Base-by-base conservation (phyloP, 169 alveolate genomes). In the Sarcocystis neurona region DNA sequence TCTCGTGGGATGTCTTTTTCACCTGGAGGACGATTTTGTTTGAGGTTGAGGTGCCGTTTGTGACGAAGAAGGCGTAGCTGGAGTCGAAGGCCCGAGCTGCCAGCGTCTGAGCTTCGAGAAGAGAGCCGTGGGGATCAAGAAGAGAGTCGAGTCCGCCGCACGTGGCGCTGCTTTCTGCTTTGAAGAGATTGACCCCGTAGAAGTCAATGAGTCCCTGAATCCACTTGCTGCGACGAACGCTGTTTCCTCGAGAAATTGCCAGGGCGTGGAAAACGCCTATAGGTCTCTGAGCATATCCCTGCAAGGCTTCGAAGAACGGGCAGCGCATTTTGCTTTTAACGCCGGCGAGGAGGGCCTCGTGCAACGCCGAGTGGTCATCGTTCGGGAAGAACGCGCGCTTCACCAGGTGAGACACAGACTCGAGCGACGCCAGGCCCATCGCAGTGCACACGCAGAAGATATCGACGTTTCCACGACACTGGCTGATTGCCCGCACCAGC, bases 181-280 rank as follows among this genome's bases (percentile, higher is more conserved):
- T 93, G 90, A 93, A 93, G 20, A 93, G 87, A 70, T 90, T 90
- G 44, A 92, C 89, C 41, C 95, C 95, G 84, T 93, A 93, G 79
- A 93, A 93, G 82, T 92, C 94, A 43, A 90, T 84, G n/a, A 93
- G 48, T 6, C 85, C 84, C 39, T 91, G 94, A 43, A 91, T 89
- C 95, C 95, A 93, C 60, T 91, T 84, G 77, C 94, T 90, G 46
- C 92, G 50, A 37, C 94, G 90, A 30, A 93, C 92, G 47, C 91
- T 77, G 77, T 92, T 93, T 8, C 95, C 95, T 58, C 93, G 77
- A 46, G 94, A 91, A n/a, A 93, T 90, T 15, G 95, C 95, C 60
- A 93, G 82, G 43, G 95, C 95, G 60, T 93, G 95, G 84, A 93
- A 93, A 23, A 93, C 95, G 58, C 95, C 95, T 23, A 93, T 93